These are phyloP conservation scores for Termitomyces sp. DNA, from an alignment of 768 basidiomycete species.

Conservation along the genomic window DNA sequence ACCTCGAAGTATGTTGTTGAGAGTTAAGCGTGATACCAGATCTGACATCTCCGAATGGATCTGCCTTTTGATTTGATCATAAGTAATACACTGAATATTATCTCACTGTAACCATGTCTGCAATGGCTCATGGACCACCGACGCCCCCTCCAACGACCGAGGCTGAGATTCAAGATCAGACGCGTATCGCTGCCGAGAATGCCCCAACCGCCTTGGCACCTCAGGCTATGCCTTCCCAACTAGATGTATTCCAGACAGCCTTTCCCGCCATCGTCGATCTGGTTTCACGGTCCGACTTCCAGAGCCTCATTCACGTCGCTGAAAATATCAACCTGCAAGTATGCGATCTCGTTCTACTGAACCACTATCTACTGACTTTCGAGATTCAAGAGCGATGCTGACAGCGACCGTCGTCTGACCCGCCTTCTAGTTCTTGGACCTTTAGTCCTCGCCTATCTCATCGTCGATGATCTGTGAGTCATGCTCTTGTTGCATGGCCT, in stretches of 20 bases:
- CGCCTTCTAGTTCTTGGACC: constrained; percentile 53
- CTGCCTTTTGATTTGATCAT: not conserved
- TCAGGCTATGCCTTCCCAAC: constrained; percentile 13
- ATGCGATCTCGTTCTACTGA: constrained; percentile 14
- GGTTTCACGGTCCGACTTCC: constrained; percentile 36
- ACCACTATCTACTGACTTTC: not conserved
- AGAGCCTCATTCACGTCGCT: constrained; percentile 37
- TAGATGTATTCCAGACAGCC: constrained; percentile 37
- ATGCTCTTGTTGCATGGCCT: not conserved
- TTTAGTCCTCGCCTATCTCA: constrained; percentile 60
- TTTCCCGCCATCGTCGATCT: constrained; percentile 40
- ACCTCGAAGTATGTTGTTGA: not conserved
- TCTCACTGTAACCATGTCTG: not conserved
- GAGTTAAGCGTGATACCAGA: not conserved
- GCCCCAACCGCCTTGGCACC: constrained; percentile 9
- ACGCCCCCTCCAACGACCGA: constrained; percentile 59
- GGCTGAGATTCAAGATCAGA: constrained; percentile 50
- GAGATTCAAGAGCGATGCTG: constrained; percentile 21
- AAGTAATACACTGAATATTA: not conserved
- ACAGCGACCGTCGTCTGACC: constrained; percentile 31
- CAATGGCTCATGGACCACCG: constrained; percentile 54
- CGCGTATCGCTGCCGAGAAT: constrained; percentile 18
- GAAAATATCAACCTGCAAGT: constrained; percentile 54
- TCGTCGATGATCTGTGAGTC: constrained; percentile 51
- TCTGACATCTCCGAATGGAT: not conserved